Percentiles rank a stretch among this genome's conserved stretches.
Evolutionary conservation across 2,329 filamentous ascomycete genomes (phyloP).

Genomic region (Cladosporium sp.): DNA sequence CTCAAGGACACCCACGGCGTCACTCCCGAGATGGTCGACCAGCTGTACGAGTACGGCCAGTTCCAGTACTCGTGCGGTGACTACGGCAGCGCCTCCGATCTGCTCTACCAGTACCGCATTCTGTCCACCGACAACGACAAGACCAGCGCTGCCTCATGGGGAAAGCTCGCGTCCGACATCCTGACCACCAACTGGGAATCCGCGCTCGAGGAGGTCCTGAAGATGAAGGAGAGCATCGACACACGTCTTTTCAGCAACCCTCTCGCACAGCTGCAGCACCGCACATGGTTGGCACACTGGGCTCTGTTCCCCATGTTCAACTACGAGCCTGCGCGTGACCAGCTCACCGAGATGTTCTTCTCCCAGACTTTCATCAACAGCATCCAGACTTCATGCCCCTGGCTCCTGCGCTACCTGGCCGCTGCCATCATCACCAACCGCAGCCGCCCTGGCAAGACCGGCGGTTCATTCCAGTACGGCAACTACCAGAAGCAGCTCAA

Average conservation of each 20-base stretch:
- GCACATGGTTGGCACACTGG: constrained; percentile 98
- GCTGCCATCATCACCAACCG: constrained; percentile 93
- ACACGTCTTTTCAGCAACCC: constrained; percentile 95
- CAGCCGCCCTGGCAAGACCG: constrained; percentile 74
- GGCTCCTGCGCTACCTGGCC: constrained; percentile 91
- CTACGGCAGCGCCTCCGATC: constrained; percentile 84
- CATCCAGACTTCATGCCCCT: constrained; percentile 96
- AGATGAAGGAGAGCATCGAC: constrained; percentile 90
- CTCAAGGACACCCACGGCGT: constrained; percentile 95
- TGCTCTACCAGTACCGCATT: constrained; percentile 97
- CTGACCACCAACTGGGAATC: constrained; percentile 93
- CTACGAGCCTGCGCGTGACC: constrained; percentile 86
- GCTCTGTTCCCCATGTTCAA: constrained; percentile 99
- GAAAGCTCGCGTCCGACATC: constrained; percentile 95
- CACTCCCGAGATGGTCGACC: constrained; percentile 92
- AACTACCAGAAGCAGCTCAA: constrained; percentile 99
- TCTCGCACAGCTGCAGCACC: constrained; percentile 90
- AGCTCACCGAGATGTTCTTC: constrained; percentile 94
- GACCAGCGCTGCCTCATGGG: constrained; percentile 93
- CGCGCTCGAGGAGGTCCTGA: constrained; percentile 85
- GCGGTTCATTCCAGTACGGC: constrained; percentile 87
- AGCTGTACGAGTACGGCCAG: constrained; percentile 91
- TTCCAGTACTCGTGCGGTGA: constrained; percentile 98
- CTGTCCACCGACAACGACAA: constrained; percentile 98
- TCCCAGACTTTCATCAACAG: constrained; percentile 98